A percentile compares a stretch with the other conserved stretches of the same genome.
phyloP scores from a whole-genome alignment of 139 green algal genomes.

The Chlorella sp. region DNA sequence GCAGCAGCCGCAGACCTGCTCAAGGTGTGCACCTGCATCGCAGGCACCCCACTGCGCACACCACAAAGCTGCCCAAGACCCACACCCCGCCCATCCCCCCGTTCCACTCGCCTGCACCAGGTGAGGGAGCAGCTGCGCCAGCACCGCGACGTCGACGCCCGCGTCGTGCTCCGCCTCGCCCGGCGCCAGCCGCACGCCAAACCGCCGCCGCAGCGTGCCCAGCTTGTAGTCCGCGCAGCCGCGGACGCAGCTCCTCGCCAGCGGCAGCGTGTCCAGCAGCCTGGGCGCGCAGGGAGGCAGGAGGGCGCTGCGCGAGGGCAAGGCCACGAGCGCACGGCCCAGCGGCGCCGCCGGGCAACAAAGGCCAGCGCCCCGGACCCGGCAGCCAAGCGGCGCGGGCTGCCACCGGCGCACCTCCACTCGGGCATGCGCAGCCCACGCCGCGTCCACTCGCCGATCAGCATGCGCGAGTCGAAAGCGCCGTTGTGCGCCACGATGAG shows the following conservation, averaged over 20 bases:
- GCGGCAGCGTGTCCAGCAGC: slow-evolving; percentile 18
- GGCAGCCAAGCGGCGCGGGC: neutral
- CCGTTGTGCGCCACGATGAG: slow-evolving; percentile 16
- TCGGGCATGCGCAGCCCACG: slow-evolving; percentile 1
- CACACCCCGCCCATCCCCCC: neutral
- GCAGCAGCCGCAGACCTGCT: neutral
- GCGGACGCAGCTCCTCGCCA: neutral
- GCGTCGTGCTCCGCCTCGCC: slow-evolving; percentile 16
- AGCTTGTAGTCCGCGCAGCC: neutral
- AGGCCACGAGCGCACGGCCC: neutral
- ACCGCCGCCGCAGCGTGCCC: slow-evolving; percentile 1
- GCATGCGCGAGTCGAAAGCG: slow-evolving; percentile 5
- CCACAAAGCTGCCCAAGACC: neutral
- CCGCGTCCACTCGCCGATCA: slow-evolving; percentile 5
- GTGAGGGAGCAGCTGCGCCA: slow-evolving; percentile 23
- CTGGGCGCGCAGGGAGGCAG: slow-evolving; percentile 1
- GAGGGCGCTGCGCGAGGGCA: neutral
- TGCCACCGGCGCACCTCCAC: slow-evolving; percentile 5
- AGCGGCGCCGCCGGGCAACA: neutral
- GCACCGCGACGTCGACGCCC: neutral
- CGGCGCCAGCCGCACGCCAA: neutral
- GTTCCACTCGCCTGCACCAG: neutral
- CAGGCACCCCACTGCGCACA: neutral
- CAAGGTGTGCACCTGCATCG: neutral
- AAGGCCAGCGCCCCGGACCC: too few relatives aligned